These are phyloP conservation scores for Davidsoniella eucalypti DNA, from an alignment of 2,329 filamentous ascomycete genomes.

Conservation along the genomic window DNA sequence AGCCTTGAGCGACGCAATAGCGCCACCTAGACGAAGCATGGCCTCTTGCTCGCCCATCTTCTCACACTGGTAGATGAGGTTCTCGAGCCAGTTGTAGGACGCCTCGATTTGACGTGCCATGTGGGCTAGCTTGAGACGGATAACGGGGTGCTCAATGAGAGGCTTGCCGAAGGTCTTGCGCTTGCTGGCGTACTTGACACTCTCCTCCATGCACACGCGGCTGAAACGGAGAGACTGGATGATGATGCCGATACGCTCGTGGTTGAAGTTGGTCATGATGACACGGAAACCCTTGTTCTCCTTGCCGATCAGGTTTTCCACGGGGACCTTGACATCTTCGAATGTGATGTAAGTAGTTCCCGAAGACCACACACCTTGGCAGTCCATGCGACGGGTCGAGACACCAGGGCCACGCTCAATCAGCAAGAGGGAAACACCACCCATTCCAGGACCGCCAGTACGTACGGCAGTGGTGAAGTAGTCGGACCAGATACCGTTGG, in stretches of 20 bases:
- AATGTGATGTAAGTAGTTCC: conserved; percentile 97
- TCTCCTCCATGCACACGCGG: conserved; percentile 93
- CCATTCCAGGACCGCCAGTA: conserved; percentile 79
- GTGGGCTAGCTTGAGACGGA: conserved; percentile 91
- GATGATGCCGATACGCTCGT: conserved; percentile 96
- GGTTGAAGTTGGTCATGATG: conserved; percentile 99
- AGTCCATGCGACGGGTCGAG: conserved; percentile 90
- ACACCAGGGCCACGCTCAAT: conserved; percentile 87
- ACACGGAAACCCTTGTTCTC: conserved; percentile 88
- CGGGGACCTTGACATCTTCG: conserved; percentile 96
- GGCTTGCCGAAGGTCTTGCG: conserved; percentile 91
- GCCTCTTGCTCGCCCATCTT: conserved; percentile 89
- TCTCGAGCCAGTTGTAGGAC: conserved; percentile 93
- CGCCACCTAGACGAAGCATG: conserved; percentile 87
- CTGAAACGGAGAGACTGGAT: conserved; percentile 94
- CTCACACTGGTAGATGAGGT: conserved; percentile 80
- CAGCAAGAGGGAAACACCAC: conserved; percentile 75
- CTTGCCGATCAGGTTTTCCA: conserved; percentile 97
- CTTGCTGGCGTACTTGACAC: conserved; percentile 94
- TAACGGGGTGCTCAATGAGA: conserved; percentile 91
- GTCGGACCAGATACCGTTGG: conserved; percentile 90
- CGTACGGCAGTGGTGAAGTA: conserved; percentile 97
- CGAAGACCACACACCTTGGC: conserved; percentile 89
- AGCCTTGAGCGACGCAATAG: conserved; percentile 86
- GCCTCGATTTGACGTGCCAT: conserved; percentile 98